Evolutionary conservation across 2,329 filamentous ascomycete species (phyloP), one percentile per base, ranked within the genome.

Genomic region (Microdochium bolleyi): DNA sequence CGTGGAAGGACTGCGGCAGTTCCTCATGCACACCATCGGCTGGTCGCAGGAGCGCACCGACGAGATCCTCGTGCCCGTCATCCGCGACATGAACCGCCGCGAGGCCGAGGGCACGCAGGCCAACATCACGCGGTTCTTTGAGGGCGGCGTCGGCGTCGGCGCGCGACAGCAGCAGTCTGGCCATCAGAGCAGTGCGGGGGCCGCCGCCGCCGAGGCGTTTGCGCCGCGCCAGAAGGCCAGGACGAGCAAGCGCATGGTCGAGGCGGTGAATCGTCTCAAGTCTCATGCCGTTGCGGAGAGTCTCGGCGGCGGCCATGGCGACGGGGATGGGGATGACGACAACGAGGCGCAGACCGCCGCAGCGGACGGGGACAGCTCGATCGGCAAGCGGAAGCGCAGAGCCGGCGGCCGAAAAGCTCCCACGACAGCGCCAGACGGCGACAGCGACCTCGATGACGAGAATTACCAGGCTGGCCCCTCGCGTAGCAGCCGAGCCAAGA

Each of bases 71-170:
- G 89, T 99, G 1, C 94, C 94, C 0, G 95, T 99, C 1, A 94
- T 99, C 57, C 80, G 85, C 53, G 94, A 99, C 63, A 95, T 99
- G 88, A 97, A 97, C 66, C 82, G 83, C 3, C 79, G 94, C 38
- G 88, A 89, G 58, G 78, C 83, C 25, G 94, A 97, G 71, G 94
- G 94, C 7, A 97, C 92, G 19, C 94, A 99, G 74, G 85, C 84
- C 54, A 99, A 99, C 61, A 96, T 99, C 58, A 99, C 94, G n/a
- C 78, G 85, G 24, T 99, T 85, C 68, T 96, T 97, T 66, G 82
- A 83, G 13, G 92, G 92, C 0, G 71, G 74, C 3, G 84, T 90
- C 0, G 88, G 88, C 0, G 78, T 78, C 0, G 88, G 88, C 0
- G 80, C 80, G 55, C 51, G 71, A 64, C 14, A 48, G 1, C 24